Conservation (phyloP, 495 filamentous ascomycete species). For the Podospora bellae-mahoneyi region DNA sequence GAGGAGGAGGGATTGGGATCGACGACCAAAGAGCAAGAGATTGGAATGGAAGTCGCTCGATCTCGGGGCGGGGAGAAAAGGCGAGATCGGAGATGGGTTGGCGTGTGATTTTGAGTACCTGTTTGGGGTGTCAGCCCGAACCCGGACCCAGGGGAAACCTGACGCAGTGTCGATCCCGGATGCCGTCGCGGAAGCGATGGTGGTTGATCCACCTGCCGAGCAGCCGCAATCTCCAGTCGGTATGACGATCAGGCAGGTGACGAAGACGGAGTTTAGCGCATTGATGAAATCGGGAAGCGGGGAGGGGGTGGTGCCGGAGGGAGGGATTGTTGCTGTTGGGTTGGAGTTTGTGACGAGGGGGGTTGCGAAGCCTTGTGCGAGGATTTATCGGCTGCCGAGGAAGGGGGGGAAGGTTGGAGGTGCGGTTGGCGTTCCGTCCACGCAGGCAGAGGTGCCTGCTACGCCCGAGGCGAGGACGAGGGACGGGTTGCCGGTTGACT, state of each 20-base stretch:
- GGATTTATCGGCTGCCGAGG: conserved; percentile 47
- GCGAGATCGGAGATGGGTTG: conserved; percentile 81
- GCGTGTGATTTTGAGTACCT: conserved; percentile 83
- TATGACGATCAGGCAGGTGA: conserved; percentile 27
- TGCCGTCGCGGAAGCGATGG: conserved; percentile 25
- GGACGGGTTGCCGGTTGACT: conserved; percentile 30
- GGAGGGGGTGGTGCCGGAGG: conserved; percentile 8
- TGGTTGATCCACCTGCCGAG: conserved; percentile 19
- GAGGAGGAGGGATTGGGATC: conserved; percentile 67
- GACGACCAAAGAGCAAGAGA: conserved; percentile 77
- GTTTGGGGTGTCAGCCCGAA: conserved; percentile 28
- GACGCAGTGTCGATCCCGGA: conserved; percentile 14
- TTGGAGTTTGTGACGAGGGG: conserved; percentile 41
- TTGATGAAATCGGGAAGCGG: conserved; percentile 18
- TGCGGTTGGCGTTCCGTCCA: conserved; percentile 22
- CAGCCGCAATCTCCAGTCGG: conserved; percentile 6
- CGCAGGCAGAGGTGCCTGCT: conserved; percentile 42
- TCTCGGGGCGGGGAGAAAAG: conserved; percentile 68
- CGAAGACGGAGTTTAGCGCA: conserved; percentile 31
- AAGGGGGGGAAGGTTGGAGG: background rate
- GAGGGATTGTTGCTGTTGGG: conserved; percentile 34
- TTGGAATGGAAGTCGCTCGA: conserved; percentile 72
- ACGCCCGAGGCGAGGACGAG: conserved; percentile 27
- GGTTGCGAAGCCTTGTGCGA: conserved; percentile 39
- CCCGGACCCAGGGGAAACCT: conserved; percentile 24